Conservation (phyloP, 768 basidiomycete species). For the Suillus weaverae region DNA sequence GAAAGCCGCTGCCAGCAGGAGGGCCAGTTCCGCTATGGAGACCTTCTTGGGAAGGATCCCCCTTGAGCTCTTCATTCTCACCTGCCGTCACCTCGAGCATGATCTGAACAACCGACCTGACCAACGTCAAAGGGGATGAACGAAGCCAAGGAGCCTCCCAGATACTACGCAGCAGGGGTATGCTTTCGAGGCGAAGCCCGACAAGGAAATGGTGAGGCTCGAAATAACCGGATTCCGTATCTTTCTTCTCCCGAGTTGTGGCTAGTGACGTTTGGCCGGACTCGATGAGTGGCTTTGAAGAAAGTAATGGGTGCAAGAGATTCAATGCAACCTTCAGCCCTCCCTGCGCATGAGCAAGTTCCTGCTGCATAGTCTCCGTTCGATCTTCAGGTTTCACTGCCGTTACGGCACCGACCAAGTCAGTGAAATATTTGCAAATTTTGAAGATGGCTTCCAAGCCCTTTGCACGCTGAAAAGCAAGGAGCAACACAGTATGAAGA, state of each 20-base stretch:
- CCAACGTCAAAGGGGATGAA: slow-evolving; percentile 70
- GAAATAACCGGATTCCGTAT: slow-evolving; percentile 77
- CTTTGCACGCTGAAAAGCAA: slow-evolving; percentile 66
- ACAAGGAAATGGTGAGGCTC: slow-evolving; percentile 88
- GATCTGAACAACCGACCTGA: slow-evolving; percentile 71
- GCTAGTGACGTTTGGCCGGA: slow-evolving; percentile 78
- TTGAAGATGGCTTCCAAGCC: slow-evolving; percentile 70
- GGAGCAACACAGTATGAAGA: slow-evolving; percentile 80
- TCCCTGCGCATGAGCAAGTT: slow-evolving; percentile 73
- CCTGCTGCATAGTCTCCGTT: slow-evolving; percentile 55
- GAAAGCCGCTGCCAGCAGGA: slow-evolving; percentile 31
- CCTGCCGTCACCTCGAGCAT: slow-evolving; percentile 80
- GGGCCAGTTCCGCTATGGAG: slow-evolving; percentile 32
- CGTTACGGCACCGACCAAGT: slow-evolving; percentile 56
- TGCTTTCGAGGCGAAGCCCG: slow-evolving; percentile 64
- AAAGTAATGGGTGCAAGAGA: slow-evolving; percentile 72
- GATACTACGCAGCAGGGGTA: slow-evolving; percentile 65
- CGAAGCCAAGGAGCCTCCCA: slow-evolving; percentile 88
- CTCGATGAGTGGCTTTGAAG: slow-evolving; percentile 80
- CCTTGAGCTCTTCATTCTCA: slow-evolving; percentile 73
- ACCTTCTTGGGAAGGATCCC: slow-evolving; percentile 40
- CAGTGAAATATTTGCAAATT: slow-evolving; percentile 54
- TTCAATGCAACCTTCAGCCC: slow-evolving; percentile 81
- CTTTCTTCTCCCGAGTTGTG: slow-evolving; percentile 73
- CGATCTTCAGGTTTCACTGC: slow-evolving; percentile 55